Percentiles rank a stretch among this genome's conserved stretches.
Conservation (phyloP, 306 rosid species). For the Crataegus laevigata region DNA sequence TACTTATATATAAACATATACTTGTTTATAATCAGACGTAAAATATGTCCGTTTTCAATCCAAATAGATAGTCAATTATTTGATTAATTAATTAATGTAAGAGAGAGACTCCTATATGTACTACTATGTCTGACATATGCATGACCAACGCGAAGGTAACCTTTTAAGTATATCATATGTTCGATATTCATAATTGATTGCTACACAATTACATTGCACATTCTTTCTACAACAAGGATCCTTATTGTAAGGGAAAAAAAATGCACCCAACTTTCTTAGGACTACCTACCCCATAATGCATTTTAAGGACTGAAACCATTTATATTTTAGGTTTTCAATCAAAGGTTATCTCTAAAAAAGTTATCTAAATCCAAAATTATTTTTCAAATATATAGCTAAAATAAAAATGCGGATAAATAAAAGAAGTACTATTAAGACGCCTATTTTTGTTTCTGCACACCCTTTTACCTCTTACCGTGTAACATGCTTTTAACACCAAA, state of each 20-base stretch:
- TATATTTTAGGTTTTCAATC: neutral
- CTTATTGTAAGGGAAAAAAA: neutral
- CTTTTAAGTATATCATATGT: neutral
- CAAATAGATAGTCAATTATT: neutral
- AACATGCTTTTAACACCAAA: no score
- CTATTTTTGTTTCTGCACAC: no score
- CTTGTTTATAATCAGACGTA: neutral
- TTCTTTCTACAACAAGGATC: neutral
- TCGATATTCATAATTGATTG: neutral
- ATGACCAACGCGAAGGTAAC: neutral
- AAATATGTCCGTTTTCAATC: neutral
- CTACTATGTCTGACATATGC: neutral
- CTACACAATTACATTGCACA: neutral
- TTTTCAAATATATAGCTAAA: no score
- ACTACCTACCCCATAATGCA: neutral
- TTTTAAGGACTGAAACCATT: neutral
- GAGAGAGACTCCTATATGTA: neutral
- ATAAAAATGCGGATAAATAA: no score
- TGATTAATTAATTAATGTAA: neutral
- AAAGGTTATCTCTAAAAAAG: neutral
- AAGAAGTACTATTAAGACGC: no score
- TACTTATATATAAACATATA: neutral
- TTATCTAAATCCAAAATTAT: no score
- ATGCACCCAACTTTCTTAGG: neutral
- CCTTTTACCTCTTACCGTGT: no score